phyloP scores from a whole-genome alignment of 495 filamentous ascomycete genomes.

The Aspergillus coremiiformis region DNA sequence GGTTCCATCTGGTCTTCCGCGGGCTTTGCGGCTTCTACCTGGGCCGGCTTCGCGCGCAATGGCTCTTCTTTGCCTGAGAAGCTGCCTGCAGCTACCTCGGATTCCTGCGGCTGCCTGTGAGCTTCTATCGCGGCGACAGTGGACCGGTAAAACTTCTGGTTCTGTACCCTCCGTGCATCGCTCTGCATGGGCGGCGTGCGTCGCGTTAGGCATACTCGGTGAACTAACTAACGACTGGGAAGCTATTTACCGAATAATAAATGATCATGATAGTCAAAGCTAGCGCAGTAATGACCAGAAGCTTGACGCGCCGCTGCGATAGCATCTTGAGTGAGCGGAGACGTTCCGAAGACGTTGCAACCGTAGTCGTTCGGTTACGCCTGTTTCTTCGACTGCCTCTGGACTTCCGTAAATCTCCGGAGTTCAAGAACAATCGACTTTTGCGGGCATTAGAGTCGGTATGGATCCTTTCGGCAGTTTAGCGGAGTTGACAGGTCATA shows the following conservation, averaged over 20 bases:
- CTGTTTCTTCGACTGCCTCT: background rate
- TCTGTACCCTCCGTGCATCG: conserved; percentile 36
- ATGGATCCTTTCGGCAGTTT: background rate
- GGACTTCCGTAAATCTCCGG: background rate
- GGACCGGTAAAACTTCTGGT: conserved; percentile 44
- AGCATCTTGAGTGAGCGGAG: conserved; percentile 47
- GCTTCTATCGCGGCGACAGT: conserved; percentile 44
- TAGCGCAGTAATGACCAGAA: conserved; percentile 50
- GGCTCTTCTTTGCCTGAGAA: conserved; percentile 28
- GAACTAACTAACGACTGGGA: background rate
- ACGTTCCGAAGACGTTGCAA: background rate
- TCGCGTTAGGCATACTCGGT: background rate
- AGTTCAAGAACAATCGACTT: background rate
- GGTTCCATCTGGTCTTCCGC: conserved; percentile 47
- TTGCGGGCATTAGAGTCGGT: background rate
- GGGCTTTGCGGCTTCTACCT: conserved; percentile 34
- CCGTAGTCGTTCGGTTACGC: background rate
- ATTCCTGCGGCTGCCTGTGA: conserved; percentile 25
- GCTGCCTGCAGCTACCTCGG: conserved; percentile 25
- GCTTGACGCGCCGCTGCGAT: conserved; percentile 59
- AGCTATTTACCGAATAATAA: conserved; percentile 50
- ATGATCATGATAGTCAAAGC: conserved; percentile 50
- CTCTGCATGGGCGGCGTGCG: conserved; percentile 20
- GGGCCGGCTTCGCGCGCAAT: conserved; percentile 27
- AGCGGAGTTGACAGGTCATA: conserved; percentile 14